These are phyloP conservation scores for Candida patagonica DNA, from an alignment of 805 yeast genomes.

Conservation along the genomic window DNA sequence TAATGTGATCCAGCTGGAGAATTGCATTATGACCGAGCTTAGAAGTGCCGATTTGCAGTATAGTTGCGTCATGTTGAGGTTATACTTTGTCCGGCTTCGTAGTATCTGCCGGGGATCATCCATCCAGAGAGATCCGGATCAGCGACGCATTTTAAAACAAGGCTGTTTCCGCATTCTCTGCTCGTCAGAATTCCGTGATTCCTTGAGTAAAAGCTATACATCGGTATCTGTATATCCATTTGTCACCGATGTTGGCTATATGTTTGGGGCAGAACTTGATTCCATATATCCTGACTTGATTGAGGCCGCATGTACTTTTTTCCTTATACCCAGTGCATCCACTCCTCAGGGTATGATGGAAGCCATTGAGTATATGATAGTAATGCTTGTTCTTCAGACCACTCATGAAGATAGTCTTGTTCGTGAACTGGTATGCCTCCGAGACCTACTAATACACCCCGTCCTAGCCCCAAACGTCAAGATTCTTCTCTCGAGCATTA, in stretches of 20 bases:
- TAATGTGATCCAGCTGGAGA: not conserved
- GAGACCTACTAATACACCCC: not conserved
- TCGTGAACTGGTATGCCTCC: not conserved
- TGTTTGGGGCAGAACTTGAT: not conserved
- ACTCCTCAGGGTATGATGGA: not conserved
- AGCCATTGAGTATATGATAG: not conserved
- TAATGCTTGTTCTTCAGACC: not conserved
- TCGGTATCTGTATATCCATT: not conserved
- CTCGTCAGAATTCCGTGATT: not conserved
- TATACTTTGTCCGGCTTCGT: not conserved
- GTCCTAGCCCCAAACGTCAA: not conserved
- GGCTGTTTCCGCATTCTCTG: conserved; percentile 1
- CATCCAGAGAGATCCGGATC: not conserved
- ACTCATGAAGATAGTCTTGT: not conserved
- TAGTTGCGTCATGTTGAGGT: not conserved
- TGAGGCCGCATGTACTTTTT: not conserved
- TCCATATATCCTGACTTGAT: not conserved
- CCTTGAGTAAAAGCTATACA: not conserved
- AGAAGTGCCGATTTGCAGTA: no score
- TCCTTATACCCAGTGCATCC: not conserved
- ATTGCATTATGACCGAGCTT: not conserved
- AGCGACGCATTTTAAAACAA: not conserved
- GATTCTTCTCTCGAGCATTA: not conserved
- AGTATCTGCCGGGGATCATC: conserved; percentile 1
- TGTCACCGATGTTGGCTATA: not conserved